These are phyloP conservation scores for Penicillium fuscoglaucum DNA, from an alignment of 2,329 filamentous ascomycete genomes.

Conservation along the genomic window DNA sequence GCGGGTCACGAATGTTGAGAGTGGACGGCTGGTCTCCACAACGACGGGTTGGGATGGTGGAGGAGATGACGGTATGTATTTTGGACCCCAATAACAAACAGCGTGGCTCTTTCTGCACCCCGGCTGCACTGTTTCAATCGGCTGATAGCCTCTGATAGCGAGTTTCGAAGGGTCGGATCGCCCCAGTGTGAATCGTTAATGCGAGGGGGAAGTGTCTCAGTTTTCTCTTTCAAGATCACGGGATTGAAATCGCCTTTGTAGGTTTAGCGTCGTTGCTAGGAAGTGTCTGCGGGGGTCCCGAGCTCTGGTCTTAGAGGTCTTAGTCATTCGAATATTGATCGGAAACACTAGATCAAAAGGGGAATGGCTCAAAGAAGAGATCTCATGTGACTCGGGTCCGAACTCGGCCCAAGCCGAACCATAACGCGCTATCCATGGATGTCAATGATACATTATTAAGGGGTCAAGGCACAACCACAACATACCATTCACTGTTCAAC, in stretches of 20 bases:
- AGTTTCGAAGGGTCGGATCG: background rate
- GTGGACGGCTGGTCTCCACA: slow-evolving; percentile 34
- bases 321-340: slow-evolving; percentile 9
- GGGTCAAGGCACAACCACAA: background rate
- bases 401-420: slow-evolving; percentile 14
- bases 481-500: background rate
- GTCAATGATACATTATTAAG: background rate
- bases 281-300: too few relatives aligned
- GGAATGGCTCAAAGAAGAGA: slow-evolving; percentile 3
- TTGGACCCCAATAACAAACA: slow-evolving; percentile 3
- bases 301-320: background rate
- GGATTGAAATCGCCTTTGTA: slow-evolving; percentile 24
- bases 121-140: background rate
- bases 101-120: slow-evolving; percentile 7
- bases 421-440: background rate
- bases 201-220: slow-evolving; percentile 20
- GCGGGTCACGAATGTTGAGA: slow-evolving; percentile 25
- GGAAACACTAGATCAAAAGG: slow-evolving; percentile 10
- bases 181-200: slow-evolving; percentile 11
- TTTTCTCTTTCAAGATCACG: slow-evolving; percentile 26
- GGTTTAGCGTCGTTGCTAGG: slow-evolving; percentile 20
- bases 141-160: background rate
- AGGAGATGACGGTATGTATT: slow-evolving; percentile 19
- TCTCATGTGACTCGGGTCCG: slow-evolving; percentile 12
- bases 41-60: slow-evolving; percentile 31